Percentiles rank a stretch among this genome's conserved stretches.
Evolutionary conservation across 345 rosid species (phyloP).

Genomic region (Anastatica hierochuntica): DNA sequence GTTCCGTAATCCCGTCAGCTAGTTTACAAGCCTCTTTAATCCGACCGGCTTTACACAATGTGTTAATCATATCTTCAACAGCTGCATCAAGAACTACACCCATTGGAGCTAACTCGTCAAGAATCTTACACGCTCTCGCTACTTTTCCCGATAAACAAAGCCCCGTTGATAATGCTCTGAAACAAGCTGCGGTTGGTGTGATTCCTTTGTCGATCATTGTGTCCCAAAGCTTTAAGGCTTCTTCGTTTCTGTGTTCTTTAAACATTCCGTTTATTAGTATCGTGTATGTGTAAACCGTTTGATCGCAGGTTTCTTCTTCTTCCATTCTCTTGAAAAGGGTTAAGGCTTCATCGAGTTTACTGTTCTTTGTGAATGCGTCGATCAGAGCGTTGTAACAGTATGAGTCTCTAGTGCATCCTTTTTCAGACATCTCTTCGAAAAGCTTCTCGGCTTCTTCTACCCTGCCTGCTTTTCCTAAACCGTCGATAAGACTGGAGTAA

Average conservation of each 20-base stretch:
- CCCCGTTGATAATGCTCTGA: slow-evolving; percentile 59
- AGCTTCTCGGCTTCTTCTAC: slow-evolving; percentile 67
- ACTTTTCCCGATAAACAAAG: slow-evolving; percentile 87
- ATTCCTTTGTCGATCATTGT: slow-evolving; percentile 80
- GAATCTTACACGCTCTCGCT: slow-evolving; percentile 72
- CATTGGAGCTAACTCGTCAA: slow-evolving; percentile 84
- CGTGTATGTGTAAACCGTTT: slow-evolving; percentile 65
- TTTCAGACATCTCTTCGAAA: slow-evolving; percentile 61
- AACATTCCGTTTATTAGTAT: slow-evolving; percentile 57
- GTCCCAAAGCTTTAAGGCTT: slow-evolving; percentile 73
- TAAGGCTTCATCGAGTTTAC: slow-evolving; percentile 58
- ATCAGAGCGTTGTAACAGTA: slow-evolving; percentile 78
- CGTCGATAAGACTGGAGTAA: slow-evolving; percentile 71
- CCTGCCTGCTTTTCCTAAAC: slow-evolving; percentile 80
- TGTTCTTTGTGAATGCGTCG: slow-evolving; percentile 52
- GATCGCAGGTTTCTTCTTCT: slow-evolving; percentile 59
- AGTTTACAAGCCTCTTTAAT: slow-evolving; percentile 76
- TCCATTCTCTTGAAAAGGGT: slow-evolving; percentile 62
- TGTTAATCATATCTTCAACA: slow-evolving; percentile 68
- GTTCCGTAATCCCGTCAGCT: slow-evolving; percentile 78
- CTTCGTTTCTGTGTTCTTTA: slow-evolving; percentile 60
- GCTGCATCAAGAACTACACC: slow-evolving; percentile 74
- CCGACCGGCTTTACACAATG: not conserved
- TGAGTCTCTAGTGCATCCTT: slow-evolving; percentile 60
- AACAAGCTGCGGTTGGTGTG: slow-evolving; percentile 74